Percentiles rank a stretch among this genome's conserved stretches.
These are phyloP conservation scores for Actinomortierella wolfii DNA, from an alignment of 371 early-diverging fungal genomes.

Conservation along the genomic window DNA sequence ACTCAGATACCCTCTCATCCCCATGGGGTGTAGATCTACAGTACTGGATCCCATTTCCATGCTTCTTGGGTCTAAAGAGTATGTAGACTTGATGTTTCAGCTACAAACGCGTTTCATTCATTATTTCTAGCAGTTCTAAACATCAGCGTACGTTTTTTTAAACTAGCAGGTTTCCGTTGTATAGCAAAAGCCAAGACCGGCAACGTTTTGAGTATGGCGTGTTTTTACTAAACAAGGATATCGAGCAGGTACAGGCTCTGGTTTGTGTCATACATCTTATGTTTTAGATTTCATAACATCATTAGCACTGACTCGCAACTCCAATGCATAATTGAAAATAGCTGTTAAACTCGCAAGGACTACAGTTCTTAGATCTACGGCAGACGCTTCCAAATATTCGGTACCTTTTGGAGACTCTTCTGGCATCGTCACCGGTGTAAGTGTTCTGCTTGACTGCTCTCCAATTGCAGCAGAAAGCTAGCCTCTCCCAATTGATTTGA, in stretches of 20 bases:
- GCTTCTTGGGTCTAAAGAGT: conserved; percentile 59
- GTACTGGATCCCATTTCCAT: conserved; percentile 71
- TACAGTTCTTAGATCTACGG: conserved; percentile 75
- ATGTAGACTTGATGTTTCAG: conserved; percentile 17
- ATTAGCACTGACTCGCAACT: background rate
- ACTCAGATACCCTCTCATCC: conserved; percentile 74
- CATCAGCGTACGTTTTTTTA: background rate
- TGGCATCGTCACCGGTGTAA: conserved; percentile 55
- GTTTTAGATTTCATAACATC: background rate
- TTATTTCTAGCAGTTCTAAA: background rate
- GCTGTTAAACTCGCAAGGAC: conserved; percentile 77
- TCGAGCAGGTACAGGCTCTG: conserved; percentile 70
- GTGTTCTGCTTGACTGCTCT: conserved; percentile 36
- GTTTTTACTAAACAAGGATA: conserved; percentile 82
- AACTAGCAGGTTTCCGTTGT: conserved; percentile 73
- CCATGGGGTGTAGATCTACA: conserved; percentile 79
- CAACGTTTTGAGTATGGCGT: conserved; percentile 84
- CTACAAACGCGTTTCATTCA: background rate
- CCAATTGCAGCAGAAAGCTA: background rate
- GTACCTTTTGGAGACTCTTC: conserved; percentile 62
- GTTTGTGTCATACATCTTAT: background rate
- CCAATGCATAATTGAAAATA: conserved; percentile 18
- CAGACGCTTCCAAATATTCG: conserved; percentile 81
- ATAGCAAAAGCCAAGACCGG: conserved; percentile 70
- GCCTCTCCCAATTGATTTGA: background rate